Evolutionary conservation across 805 yeast species (phyloP).

Genomic region (Komagataella kurtzmanii): DNA sequence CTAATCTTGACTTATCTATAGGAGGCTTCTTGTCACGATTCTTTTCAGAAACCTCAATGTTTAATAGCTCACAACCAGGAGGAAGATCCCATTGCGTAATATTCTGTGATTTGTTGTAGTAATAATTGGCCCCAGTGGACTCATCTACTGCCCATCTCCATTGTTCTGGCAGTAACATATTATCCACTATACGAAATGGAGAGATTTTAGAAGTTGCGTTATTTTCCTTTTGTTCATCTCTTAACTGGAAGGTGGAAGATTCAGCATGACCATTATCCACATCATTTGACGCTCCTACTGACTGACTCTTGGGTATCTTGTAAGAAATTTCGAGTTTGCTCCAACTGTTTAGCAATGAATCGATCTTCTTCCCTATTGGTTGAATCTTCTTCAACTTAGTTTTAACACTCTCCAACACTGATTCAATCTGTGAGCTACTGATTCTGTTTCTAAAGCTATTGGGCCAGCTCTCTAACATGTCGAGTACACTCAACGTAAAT

Average conservation of each 20-base stretch:
- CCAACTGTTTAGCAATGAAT: conserved; percentile 52
- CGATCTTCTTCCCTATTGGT: conserved; percentile 12
- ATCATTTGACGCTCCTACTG: background rate
- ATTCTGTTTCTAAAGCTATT: conserved; percentile 58
- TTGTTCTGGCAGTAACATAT: conserved; percentile 35
- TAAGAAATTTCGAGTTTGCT: conserved; percentile 65
- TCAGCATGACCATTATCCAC: background rate
- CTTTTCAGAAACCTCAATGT: background rate
- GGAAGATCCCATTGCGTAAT: conserved; percentile 55
- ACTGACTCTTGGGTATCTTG: conserved; percentile 56
- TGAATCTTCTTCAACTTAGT: conserved; percentile 15
- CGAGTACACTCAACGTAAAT: conserved; percentile 34
- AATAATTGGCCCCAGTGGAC: conserved; percentile 31
- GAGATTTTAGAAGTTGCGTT: background rate
- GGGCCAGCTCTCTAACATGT: conserved; percentile 53
- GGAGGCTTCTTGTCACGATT: background rate
- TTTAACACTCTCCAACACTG: conserved; percentile 26
- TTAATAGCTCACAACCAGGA: background rate
- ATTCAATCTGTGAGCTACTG: conserved; percentile 59
- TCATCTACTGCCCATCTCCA: conserved; percentile 50
- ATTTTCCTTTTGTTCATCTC: background rate
- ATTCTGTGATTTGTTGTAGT: conserved; percentile 34
- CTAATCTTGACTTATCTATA: conserved; percentile 5
- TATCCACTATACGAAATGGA: background rate
- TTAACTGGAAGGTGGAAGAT: background rate